These are phyloP conservation scores for Butyriboletus loyo DNA, from an alignment of 768 basidiomycete species.

Conservation along the genomic window DNA sequence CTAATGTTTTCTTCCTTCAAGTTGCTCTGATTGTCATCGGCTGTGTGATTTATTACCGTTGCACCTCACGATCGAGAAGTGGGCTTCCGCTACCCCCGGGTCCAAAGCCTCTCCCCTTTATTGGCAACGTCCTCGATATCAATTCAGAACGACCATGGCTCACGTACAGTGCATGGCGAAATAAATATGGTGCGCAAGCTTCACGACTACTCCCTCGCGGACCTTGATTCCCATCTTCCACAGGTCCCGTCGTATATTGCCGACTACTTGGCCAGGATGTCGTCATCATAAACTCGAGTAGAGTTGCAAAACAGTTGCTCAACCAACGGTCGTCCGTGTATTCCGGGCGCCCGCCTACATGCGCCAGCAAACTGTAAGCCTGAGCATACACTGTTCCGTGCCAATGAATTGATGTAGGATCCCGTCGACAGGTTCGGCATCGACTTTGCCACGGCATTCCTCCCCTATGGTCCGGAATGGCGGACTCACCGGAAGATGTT, in stretches of 20 bases:
- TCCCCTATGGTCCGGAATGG: constrained; percentile 27
- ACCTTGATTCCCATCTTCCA: background rate
- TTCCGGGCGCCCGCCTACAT: constrained; percentile 26
- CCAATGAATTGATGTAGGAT: background rate
- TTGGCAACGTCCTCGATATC: constrained; percentile 27
- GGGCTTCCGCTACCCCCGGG: constrained; percentile 21
- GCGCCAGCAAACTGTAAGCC: constrained; percentile 22
- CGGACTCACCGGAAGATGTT: constrained; percentile 29
- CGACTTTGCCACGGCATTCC: constrained; percentile 30
- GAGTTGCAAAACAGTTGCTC: constrained; percentile 26
- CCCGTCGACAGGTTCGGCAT: constrained; percentile 22
- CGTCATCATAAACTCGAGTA: constrained; percentile 26
- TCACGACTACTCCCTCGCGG: background rate
- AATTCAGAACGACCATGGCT: constrained; percentile 23
- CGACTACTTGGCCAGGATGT: constrained; percentile 25
- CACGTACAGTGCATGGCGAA: constrained; percentile 28
- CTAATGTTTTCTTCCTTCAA: constrained; percentile 9
- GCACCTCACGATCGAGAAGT: constrained; percentile 2
- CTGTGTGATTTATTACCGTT: constrained; percentile 10
- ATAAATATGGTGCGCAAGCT: constrained; percentile 24
- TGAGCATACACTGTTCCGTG: background rate
- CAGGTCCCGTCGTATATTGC: constrained; percentile 30
- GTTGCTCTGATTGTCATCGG: constrained; percentile 4
- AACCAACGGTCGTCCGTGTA: constrained; percentile 30
- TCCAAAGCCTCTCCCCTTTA: constrained; percentile 20